A percentile compares a stretch with the other conserved stretches of the same genome.
Evolutionary conservation across 495 filamentous ascomycete species (phyloP).

Genomic region (Penicillium egyptiacum): DNA sequence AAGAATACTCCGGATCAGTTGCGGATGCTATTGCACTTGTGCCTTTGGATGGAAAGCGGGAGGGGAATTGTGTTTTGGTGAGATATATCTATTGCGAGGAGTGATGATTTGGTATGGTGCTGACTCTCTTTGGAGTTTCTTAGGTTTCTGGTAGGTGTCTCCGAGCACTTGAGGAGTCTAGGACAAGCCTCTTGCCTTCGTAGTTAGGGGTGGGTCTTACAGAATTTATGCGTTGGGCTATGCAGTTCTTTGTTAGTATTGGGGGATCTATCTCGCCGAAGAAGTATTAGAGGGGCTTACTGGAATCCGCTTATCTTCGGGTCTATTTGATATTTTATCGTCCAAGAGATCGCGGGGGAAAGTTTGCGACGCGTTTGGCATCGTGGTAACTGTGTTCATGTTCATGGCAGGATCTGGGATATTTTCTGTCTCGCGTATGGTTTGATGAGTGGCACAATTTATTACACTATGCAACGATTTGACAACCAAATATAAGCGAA

Average conservation of each 20-base stretch:
- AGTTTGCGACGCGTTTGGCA: too few relatives aligned
- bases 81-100: not conserved
- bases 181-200: conserved; percentile 16
- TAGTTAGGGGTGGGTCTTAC: conserved; percentile 33
- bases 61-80: conserved; percentile 26
- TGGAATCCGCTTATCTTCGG: too few relatives aligned
- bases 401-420: too few relatives aligned
- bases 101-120: not conserved
- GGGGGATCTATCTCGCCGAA: conserved; percentile 34
- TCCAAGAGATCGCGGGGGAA: too few relatives aligned
- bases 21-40: conserved; percentile 23
- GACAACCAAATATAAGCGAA: too few relatives aligned
- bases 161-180: conserved; percentile 28
- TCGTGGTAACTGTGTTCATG: too few relatives aligned
- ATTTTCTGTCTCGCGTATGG: too few relatives aligned
- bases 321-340: too few relatives aligned
- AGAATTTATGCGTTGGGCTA: conserved; percentile 26
- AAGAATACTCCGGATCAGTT: conserved; percentile 29
- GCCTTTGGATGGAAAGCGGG: conserved; percentile 15
- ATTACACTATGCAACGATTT: too few relatives aligned
- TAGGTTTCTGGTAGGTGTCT: conserved; percentile 32
- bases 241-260: conserved; percentile 30
- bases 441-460: too few relatives aligned
- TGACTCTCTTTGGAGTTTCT: not conserved
- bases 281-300: conserved; percentile 1